Evolutionary conservation across 1,284 basidiomycete species (phyloP).

Genomic region (Moniliella sp.): DNA sequence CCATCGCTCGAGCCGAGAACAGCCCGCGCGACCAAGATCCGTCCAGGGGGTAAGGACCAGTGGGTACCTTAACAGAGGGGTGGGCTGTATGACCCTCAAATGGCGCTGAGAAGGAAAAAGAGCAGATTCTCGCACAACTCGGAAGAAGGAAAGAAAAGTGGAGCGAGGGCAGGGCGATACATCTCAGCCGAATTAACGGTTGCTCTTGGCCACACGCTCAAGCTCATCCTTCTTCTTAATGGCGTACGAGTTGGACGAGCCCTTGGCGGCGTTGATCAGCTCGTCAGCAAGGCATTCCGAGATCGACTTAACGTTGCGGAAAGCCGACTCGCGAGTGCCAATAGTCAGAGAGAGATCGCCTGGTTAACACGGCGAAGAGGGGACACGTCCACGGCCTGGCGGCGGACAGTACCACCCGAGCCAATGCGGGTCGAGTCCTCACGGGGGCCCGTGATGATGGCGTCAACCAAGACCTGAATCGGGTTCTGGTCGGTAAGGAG

Average conservation of each 20-base stretch:
- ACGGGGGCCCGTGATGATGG: slow-evolving; percentile 93
- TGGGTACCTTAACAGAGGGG: too few species aligned
- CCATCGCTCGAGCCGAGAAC: too few species aligned
- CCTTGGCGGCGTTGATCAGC: slow-evolving; percentile 99
- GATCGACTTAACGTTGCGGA: slow-evolving; percentile 98
- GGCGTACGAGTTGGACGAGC: slow-evolving; percentile 98
- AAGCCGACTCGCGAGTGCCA: slow-evolving; percentile 93
- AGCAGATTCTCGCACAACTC: too few species aligned
- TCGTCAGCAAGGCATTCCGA: slow-evolving; percentile 90
- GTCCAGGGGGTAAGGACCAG: too few species aligned
- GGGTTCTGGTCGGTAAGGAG: slow-evolving; percentile 99
- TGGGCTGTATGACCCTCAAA: too few species aligned
- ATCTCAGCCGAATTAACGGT: too few species aligned
- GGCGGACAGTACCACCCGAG: slow-evolving; percentile 96
- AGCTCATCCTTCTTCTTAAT: slow-evolving; percentile 87
- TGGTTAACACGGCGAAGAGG: slow-evolving; percentile 96
- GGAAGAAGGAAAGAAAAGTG: too few species aligned
- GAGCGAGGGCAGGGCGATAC: too few species aligned
- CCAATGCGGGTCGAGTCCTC: slow-evolving; percentile 99
- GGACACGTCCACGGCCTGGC: slow-evolving; percentile 98
- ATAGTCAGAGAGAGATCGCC: slow-evolving; percentile 83
- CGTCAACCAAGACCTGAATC: slow-evolving; percentile 90
- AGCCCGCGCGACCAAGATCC: too few species aligned
- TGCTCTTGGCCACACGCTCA: slow-evolving; percentile 98
- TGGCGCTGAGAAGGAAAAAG: too few species aligned